A percentile compares a stretch with the other conserved stretches of the same genome.
Evolutionary conservation across 805 yeast species (phyloP).

Genomic region (Candida khao-thaluensis): DNA sequence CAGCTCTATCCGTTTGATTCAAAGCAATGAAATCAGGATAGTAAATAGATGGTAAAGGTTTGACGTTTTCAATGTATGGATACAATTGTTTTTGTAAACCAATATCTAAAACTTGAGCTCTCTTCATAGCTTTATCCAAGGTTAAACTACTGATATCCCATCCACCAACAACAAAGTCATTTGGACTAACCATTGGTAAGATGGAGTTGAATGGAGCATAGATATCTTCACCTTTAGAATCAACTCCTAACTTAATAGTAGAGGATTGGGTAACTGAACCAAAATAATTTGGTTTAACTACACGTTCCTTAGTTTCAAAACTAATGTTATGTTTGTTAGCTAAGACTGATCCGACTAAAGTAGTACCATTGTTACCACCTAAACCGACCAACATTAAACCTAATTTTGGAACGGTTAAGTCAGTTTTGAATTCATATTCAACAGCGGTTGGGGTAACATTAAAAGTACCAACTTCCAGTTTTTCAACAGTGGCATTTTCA

Average conservation of each 20-base stretch:
- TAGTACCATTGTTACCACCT: conserved; percentile 96
- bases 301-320: conserved; percentile 82
- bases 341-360: conserved; percentile 77
- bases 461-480: conserved; percentile 49
- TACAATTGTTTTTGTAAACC: conserved; percentile 76
- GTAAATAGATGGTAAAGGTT: conserved; percentile 82
- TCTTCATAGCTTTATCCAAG: conserved; percentile 73
- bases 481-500: conserved; percentile 72
- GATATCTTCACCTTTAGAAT: conserved; percentile 74
- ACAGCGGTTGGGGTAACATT: conserved; percentile 67
- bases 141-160: conserved; percentile 87
- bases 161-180: conserved; percentile 86
- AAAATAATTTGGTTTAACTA: conserved; percentile 72
- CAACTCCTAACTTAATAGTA: conserved; percentile 87
- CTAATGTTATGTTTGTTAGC: conserved; percentile 79
- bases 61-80: conserved; percentile 56
- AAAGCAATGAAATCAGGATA: conserved; percentile 97
- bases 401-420: conserved; percentile 75
- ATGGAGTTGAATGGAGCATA: conserved; percentile 90
- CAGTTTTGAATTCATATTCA: conserved; percentile 84
- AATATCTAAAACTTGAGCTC: conserved; percentile 84
- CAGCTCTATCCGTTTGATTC: conserved; percentile 89
- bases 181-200: conserved; percentile 86
- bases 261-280: conserved; percentile 95
- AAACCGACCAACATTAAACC: conserved; percentile 91